Evolutionary conservation across 495 filamentous ascomycete species (phyloP).

Genomic region (Tricharina praecox): DNA sequence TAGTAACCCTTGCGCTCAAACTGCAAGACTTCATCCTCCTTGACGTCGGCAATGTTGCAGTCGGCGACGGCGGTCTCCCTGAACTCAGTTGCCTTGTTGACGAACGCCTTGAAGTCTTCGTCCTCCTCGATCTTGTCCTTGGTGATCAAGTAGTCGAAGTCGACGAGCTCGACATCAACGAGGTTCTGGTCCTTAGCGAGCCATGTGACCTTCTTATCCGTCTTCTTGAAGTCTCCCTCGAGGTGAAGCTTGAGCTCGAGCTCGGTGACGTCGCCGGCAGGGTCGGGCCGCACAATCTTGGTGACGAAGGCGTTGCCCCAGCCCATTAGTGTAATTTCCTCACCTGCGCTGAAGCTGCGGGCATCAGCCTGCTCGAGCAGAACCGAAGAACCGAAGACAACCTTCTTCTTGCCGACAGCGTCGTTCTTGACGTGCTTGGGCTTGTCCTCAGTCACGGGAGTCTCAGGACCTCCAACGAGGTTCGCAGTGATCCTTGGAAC

Average conservation of each 20-base stretch:
- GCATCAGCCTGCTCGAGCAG: constrained; percentile 77
- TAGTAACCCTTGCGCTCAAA: constrained; percentile 89
- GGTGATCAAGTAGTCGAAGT: constrained; percentile 82
- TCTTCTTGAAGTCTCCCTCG: constrained; percentile 76
- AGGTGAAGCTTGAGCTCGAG: constrained; percentile 69
- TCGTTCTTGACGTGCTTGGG: constrained; percentile 78
- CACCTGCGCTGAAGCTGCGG: constrained; percentile 58
- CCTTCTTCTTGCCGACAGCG: constrained; percentile 67
- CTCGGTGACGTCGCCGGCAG: constrained; percentile 40
- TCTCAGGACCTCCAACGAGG: constrained; percentile 39
- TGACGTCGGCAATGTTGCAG: constrained; percentile 55
- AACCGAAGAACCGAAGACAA: constrained; percentile 51
- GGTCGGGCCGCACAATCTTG: constrained; percentile 44
- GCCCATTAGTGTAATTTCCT: constrained; percentile 89
- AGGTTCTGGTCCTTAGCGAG: constrained; percentile 56
- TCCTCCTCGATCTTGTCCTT: constrained; percentile 78
- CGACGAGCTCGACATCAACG: constrained; percentile 66
- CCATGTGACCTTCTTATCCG: constrained; percentile 94
- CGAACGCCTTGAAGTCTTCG: constrained; percentile 62
- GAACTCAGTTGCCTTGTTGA: constrained; percentile 60
- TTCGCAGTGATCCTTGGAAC: constrained; percentile 37
- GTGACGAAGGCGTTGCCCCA: constrained; percentile 88
- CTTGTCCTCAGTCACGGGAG: constrained; percentile 52
- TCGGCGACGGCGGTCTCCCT: constrained; percentile 62
- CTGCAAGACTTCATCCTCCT: constrained; percentile 76